Percentiles rank a stretch among this genome's conserved stretches.
phyloP scores from a whole-genome alignment of 371 early-diverging fungal genomes.

The Mortierella sp. region DNA sequence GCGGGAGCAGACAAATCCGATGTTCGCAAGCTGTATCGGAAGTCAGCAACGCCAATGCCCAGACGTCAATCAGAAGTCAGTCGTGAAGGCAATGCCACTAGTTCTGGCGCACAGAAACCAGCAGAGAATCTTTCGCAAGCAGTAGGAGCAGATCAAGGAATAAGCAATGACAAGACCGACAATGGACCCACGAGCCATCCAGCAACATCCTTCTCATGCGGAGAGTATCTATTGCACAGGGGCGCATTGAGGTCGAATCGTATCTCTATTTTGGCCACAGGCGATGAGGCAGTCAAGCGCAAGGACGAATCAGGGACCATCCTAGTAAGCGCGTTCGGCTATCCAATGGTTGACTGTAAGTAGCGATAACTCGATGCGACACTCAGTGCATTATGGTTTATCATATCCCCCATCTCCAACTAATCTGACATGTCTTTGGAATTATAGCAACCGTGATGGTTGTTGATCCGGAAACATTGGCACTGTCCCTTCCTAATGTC shows the following conservation, averaged over 20 bases:
- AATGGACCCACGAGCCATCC: conserved; percentile 55
- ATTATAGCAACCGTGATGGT: conserved; percentile 71
- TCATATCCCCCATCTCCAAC: neutral
- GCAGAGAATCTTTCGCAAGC: neutral
- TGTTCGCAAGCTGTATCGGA: conserved; percentile 33
- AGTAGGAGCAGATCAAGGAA: conserved; percentile 3
- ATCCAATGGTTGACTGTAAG: conserved; percentile 67
- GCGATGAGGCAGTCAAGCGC: conserved; percentile 44
- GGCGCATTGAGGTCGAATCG: conserved; percentile 39
- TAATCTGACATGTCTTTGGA: too few species aligned
- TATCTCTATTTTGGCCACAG: conserved; percentile 62
- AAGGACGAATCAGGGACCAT: conserved; percentile 35
- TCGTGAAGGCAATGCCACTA: neutral
- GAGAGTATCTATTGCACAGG: conserved; percentile 40
- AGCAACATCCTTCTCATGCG: conserved; percentile 19
- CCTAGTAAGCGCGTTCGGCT: conserved; percentile 64
- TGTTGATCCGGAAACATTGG: conserved; percentile 82
- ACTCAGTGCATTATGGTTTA: neutral
- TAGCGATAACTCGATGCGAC: neutral
- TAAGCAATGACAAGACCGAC: conserved; percentile 38
- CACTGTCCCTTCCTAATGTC: conserved; percentile 74
- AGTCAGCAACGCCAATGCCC: conserved; percentile 23
- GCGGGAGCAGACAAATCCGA: conserved; percentile 18
- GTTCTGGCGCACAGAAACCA: neutral
- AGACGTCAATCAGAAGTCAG: conserved; percentile 11